Conservation (phyloP, 139 green algal genomes). For the Micromonas pusilla region DNA sequence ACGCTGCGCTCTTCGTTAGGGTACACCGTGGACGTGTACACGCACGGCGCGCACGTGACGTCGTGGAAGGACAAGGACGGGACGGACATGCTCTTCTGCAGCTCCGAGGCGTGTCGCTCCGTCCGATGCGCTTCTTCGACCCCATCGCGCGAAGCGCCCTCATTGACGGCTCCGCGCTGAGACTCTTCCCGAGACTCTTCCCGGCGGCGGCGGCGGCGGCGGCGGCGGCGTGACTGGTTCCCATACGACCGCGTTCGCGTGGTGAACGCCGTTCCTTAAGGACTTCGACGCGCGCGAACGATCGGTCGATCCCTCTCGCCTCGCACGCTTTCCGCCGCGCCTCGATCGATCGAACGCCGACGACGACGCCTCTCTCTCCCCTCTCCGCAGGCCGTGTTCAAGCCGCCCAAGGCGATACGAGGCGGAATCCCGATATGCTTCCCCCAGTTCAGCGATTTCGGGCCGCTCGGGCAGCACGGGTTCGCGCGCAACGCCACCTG, state of each 20-base stretch:
- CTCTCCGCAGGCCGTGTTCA: constrained; percentile 36
- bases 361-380: not conserved
- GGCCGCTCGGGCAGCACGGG: constrained; percentile 38
- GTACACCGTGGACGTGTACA: not conserved
- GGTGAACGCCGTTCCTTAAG: no score
- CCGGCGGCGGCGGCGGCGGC: no score
- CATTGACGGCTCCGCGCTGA: no score
- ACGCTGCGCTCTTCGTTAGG: not conserved
- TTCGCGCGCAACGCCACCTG: constrained; percentile 43
- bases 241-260: no score
- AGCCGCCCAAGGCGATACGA: constrained; percentile 45
- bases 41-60: not conserved
- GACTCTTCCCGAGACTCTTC: no score
- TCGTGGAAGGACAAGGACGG: not conserved
- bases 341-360: not conserved
- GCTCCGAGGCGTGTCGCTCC: not conserved
- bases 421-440: constrained; percentile 48
- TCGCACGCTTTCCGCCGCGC: no score
- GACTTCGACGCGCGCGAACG: no score
- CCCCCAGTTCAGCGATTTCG: constrained; percentile 44
- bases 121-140: no score
- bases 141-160: no score
- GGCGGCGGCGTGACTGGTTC: no score
- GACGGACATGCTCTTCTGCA: not conserved
- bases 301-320: no score